phyloP scores from a whole-genome alignment of 805 yeast species.

The Candida methanosorbosa region DNA sequence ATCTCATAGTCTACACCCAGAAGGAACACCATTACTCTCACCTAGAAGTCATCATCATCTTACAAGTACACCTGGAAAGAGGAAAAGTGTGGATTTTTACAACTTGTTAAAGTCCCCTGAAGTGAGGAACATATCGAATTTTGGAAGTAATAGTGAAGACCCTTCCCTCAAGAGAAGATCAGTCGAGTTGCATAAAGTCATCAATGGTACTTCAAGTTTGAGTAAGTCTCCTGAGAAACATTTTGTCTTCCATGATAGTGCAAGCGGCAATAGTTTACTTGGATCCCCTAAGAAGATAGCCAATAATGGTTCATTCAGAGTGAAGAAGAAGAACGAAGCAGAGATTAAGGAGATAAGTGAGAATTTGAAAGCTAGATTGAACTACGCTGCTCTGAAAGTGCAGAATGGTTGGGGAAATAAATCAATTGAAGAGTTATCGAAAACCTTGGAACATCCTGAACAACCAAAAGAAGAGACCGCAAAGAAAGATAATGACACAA shows the following conservation, averaged over 20 bases:
- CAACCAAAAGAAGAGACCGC: background rate
- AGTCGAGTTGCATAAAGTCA: slow-evolving; percentile 21
- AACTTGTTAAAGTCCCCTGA: slow-evolving; percentile 27
- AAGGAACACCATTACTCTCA: slow-evolving; percentile 25
- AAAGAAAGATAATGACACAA: background rate
- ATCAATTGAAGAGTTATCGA: slow-evolving; percentile 20
- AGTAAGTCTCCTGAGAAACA: slow-evolving; percentile 15
- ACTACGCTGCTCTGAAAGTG: slow-evolving; percentile 27
- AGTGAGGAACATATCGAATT: slow-evolving; percentile 3
- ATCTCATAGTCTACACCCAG: slow-evolving; percentile 17
- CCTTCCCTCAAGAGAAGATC: slow-evolving; percentile 13
- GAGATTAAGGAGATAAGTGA: slow-evolving; percentile 28
- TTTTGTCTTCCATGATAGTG: slow-evolving; percentile 18
- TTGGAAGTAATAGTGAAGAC: slow-evolving; percentile 5
- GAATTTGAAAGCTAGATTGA: slow-evolving; percentile 25
- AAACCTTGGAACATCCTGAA: slow-evolving; percentile 11
- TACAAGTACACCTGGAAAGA: slow-evolving; percentile 18
- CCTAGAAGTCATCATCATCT: slow-evolving; percentile 18
- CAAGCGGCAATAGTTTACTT: background rate
- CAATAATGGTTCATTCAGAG: slow-evolving; percentile 7
- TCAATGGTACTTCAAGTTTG: slow-evolving; percentile 8
- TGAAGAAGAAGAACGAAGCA: slow-evolving; percentile 20
- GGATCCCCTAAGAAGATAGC: slow-evolving; percentile 15
- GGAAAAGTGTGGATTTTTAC: slow-evolving; percentile 26
- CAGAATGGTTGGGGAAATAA: slow-evolving; percentile 27